Conservation (phyloP, 1,284 basidiomycete genomes). For the Trichosporon ovoides region DNA sequence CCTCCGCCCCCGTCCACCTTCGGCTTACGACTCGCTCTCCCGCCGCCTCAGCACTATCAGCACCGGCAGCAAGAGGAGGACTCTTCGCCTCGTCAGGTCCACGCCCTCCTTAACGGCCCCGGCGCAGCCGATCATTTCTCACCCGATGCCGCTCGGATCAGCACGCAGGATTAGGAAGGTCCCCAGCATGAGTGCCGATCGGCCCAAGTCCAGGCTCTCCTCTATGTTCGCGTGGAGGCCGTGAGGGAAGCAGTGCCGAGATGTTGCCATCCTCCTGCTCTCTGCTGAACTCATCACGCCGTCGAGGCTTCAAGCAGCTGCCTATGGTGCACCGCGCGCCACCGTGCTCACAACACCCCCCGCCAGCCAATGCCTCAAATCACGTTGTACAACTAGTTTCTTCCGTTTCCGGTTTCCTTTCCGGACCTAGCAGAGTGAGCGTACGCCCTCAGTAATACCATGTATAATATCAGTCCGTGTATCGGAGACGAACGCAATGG, state of each 20-base stretch:
- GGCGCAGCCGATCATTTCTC: neutral
- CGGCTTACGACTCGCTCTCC: neutral
- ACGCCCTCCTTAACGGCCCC: neutral
- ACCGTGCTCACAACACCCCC: too few species aligned
- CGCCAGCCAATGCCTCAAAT: too few species aligned
- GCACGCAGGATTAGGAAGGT: neutral
- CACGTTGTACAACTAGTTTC: too few species aligned
- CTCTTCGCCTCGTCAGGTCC: neutral
- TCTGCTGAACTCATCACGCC: too few species aligned
- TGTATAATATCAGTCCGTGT: neutral
- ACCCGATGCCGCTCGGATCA: neutral
- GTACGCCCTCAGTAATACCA: too few species aligned
- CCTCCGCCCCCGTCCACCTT: neutral
- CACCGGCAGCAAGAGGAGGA: neutral
- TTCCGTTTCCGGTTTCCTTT: too few species aligned
- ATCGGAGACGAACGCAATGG: neutral
- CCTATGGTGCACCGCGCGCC: too few species aligned
- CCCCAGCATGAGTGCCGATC: neutral
- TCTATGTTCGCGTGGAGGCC: neutral
- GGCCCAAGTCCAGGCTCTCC: neutral
- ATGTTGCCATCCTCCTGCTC: too few species aligned
- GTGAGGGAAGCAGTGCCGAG: too few species aligned
- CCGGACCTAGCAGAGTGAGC: too few species aligned
- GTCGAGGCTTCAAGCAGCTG: too few species aligned
- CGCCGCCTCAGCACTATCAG: neutral